These are phyloP conservation scores for Hypholoma fasciculare DNA, from an alignment of 768 basidiomycete species.

Conservation along the genomic window DNA sequence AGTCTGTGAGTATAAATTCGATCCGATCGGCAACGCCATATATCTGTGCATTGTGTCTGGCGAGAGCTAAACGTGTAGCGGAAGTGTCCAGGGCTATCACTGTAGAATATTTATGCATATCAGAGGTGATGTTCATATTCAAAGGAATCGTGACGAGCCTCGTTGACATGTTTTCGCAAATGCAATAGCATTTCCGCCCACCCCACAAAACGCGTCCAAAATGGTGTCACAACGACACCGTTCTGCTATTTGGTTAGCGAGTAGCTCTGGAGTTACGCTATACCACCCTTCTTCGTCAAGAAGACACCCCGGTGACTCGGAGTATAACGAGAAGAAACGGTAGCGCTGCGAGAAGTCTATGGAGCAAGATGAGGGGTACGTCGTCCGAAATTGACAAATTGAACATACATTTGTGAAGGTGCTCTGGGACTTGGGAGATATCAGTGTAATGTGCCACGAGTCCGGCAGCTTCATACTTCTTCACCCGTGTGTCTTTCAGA, in stretches of 20 bases:
- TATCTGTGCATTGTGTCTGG: conserved; percentile 89
- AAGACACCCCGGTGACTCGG: conserved; percentile 69
- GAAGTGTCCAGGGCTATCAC: conserved; percentile 95
- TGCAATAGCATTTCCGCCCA: conserved; percentile 96
- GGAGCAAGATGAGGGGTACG: conserved; percentile 1
- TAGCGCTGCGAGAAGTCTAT: conserved; percentile 86
- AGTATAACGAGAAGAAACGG: conserved; percentile 79
- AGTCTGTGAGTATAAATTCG: conserved; percentile 91
- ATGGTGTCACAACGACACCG: conserved; percentile 84
- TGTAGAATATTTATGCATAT: conserved; percentile 29
- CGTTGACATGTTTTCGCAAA: conserved; percentile 95
- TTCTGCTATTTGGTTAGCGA: conserved; percentile 93
- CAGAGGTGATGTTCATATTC: neutral
- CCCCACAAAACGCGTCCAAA: conserved; percentile 95
- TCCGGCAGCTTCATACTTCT: conserved; percentile 66
- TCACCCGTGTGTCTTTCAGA: conserved; percentile 25
- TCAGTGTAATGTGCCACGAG: conserved; percentile 73
- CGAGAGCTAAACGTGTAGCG: conserved; percentile 81
- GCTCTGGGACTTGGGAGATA: conserved; percentile 67
- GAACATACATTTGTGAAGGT: conserved; percentile 79
- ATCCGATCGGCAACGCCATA: conserved; percentile 96
- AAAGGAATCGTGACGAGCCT: conserved; percentile 51
- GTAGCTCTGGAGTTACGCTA: conserved; percentile 89
- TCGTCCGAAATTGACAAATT: neutral
- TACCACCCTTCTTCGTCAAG: conserved; percentile 98